Evolutionary conservation across 1,139 yeast species (phyloP).

Genomic region (Hansenula sp.): DNA sequence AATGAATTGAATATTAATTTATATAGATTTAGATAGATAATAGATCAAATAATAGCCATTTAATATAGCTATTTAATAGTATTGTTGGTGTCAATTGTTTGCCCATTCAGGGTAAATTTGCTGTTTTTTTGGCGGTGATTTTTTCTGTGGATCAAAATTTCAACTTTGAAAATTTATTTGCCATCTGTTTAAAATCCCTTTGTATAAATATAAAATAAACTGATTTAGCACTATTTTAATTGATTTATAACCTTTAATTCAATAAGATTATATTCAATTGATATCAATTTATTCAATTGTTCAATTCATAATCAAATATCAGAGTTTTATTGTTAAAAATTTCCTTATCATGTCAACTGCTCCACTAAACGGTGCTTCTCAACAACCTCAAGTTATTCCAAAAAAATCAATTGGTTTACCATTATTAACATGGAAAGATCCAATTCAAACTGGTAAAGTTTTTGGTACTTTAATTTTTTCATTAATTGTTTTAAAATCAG

Average conservation of each 20-base stretch:
- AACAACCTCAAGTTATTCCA: not conserved
- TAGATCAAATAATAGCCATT: too few relatives aligned
- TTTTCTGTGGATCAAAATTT: conserved; percentile 1
- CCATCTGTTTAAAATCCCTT: too few relatives aligned
- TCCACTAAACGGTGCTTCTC: not conserved
- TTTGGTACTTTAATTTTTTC: conserved; percentile 61
- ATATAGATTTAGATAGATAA: not conserved
- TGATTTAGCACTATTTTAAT: too few relatives aligned
- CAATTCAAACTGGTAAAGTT: conserved; percentile 71
- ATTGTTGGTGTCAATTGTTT: not conserved
- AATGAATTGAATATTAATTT: not conserved
- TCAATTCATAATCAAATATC: too few relatives aligned
- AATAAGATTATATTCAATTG: too few relatives aligned
- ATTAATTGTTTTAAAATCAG: conserved; percentile 61
- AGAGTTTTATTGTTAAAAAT: too few relatives aligned
- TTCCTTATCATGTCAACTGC: not conserved
- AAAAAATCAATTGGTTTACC: conserved; percentile 27
- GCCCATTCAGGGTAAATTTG: conserved; percentile 1
- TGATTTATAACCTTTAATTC: too few relatives aligned
- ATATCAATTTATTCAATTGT: too few relatives aligned
- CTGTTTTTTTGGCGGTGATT: not conserved
- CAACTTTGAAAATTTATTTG: conserved; percentile 1
- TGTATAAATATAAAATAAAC: too few relatives aligned
- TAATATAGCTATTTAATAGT: too few relatives aligned
- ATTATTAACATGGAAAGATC: conserved; percentile 80